These are phyloP conservation scores for Venturia effusa DNA, from an alignment of 2,329 filamentous ascomycete species.

Conservation along the genomic window DNA sequence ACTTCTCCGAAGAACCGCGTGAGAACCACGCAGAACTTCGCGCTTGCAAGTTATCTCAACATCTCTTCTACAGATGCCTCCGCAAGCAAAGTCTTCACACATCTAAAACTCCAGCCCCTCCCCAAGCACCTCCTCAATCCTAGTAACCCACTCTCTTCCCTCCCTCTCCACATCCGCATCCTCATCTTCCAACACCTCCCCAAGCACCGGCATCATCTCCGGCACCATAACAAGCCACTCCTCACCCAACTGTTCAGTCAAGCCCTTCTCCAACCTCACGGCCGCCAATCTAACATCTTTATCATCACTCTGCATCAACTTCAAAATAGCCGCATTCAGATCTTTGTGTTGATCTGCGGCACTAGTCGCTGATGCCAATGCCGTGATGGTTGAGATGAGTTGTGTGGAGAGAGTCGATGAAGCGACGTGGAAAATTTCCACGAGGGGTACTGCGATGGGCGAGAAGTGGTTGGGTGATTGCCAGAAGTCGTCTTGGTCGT, in stretches of 20 bases:
- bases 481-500: conserved; percentile 85
- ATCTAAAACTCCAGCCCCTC: conserved; percentile 60
- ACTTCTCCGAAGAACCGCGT: too few relatives aligned
- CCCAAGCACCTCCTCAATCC: conserved; percentile 79
- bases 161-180: conserved; percentile 87
- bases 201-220: conserved; percentile 94
- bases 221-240: conserved; percentile 87
- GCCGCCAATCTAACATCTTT: conserved; percentile 67
- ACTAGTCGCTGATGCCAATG: conserved; percentile 64
- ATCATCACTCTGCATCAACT: conserved; percentile 63
- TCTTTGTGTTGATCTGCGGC: conserved; percentile 86
- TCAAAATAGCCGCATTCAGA: conserved; percentile 68
- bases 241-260: conserved; percentile 75
- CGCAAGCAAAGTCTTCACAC: background rate
- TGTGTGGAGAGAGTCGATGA: conserved; percentile 17
- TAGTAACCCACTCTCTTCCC: conserved; percentile 79
- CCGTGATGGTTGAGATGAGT: conserved; percentile 33
- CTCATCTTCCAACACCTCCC: conserved; percentile 91
- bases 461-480: conserved; percentile 81
- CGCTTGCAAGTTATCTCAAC: background rate
- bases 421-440: conserved; percentile 44
- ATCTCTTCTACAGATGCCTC: background rate
- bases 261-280: conserved; percentile 66
- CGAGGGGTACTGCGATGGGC: conserved; percentile 57
- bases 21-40: background rate